Conservation (phyloP, 2,329 filamentous ascomycete genomes). For the Aspergillus fructus region DNA sequence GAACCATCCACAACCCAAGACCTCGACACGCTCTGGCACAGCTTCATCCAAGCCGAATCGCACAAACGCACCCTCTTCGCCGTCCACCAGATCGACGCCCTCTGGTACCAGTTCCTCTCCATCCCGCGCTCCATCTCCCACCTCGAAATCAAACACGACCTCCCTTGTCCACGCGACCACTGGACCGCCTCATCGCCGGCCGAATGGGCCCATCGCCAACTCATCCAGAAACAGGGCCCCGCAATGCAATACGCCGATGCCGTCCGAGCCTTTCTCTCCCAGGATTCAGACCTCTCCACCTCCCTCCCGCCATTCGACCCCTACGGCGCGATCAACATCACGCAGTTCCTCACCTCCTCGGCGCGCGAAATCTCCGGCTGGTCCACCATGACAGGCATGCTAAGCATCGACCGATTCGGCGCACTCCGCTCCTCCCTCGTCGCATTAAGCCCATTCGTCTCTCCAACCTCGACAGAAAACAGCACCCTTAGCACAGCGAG, state of each 20-base stretch:
- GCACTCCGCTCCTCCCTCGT: slow-evolving; percentile 37
- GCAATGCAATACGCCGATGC: slow-evolving; percentile 37
- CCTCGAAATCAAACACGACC: slow-evolving; percentile 46
- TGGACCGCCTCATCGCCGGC: slow-evolving; percentile 41
- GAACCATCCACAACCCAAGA: slow-evolving; percentile 26
- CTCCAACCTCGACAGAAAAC: background rate
- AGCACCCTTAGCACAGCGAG: slow-evolving; percentile 33
- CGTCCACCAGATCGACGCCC: slow-evolving; percentile 44
- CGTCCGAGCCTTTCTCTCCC: slow-evolving; percentile 38
- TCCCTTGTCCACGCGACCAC: slow-evolving; percentile 40
- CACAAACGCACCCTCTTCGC: slow-evolving; percentile 46
- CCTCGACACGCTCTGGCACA: slow-evolving; percentile 41
- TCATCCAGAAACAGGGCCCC: slow-evolving; percentile 28
- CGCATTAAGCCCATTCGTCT: slow-evolving; percentile 33
- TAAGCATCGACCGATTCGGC: slow-evolving; percentile 42
- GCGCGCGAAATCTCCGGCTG: slow-evolving; percentile 45
- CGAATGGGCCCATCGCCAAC: slow-evolving; percentile 28
- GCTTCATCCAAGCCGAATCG: slow-evolving; percentile 39
- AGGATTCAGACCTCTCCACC: slow-evolving; percentile 21
- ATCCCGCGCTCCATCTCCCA: slow-evolving; percentile 31
- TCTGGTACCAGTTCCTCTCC: slow-evolving; percentile 46
- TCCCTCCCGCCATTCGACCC: slow-evolving; percentile 39
- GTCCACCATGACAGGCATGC: slow-evolving; percentile 45
- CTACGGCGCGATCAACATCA: slow-evolving; percentile 44
- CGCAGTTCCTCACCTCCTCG: slow-evolving; percentile 44